Percentiles rank a stretch among this genome's conserved stretches.
Evolutionary conservation across 2,329 filamentous ascomycete genomes (phyloP).

Genomic region (Sporothrix brasiliensis): DNA sequence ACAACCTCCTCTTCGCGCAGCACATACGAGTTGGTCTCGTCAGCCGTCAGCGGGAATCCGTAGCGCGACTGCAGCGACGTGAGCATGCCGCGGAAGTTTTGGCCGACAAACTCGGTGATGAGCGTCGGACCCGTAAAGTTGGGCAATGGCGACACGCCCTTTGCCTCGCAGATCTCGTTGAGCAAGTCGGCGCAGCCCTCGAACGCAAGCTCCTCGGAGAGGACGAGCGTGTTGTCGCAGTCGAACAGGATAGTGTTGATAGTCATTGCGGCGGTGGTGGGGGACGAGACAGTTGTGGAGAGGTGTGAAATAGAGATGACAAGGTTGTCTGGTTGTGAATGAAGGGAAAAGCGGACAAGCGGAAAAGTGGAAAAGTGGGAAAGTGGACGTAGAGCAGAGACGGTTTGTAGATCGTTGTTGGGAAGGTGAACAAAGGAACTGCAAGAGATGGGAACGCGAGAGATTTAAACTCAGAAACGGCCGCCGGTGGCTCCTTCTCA

Average conservation of each 20-base stretch:
- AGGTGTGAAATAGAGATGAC: neutral
- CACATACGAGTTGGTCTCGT: slow-evolving; percentile 75
- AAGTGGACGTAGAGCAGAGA: neutral
- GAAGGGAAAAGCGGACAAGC: neutral
- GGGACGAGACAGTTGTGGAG: neutral
- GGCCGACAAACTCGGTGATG: slow-evolving; percentile 84
- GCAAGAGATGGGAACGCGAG: neutral
- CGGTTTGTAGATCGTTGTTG: slow-evolving; percentile 8
- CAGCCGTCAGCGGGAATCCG: slow-evolving; percentile 67
- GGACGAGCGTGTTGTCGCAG: slow-evolving; percentile 88
- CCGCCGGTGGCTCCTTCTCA: slow-evolving; percentile 25
- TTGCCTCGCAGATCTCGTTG: slow-evolving; percentile 77
- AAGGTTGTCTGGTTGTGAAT: too few relatives aligned
- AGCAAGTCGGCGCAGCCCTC: slow-evolving; percentile 87
- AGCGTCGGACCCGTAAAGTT: slow-evolving; percentile 75
- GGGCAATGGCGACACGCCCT: slow-evolving; percentile 57
- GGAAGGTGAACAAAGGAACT: neutral
- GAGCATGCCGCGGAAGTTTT: slow-evolving; percentile 95
- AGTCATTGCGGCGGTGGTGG: slow-evolving; percentile 29
- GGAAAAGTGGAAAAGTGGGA: neutral
- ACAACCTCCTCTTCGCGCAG: slow-evolving; percentile 78
- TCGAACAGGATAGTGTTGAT: slow-evolving; percentile 76
- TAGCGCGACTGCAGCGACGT: slow-evolving; percentile 72
- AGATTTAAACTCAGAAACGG: slow-evolving; percentile 19
- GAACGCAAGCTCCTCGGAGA: slow-evolving; percentile 88